Evolutionary conservation across 495 filamentous ascomycete genomes (phyloP), one percentile per base, ranked within the genome.

Genomic region (Pseudoneurospora amorphoporcata): DNA sequence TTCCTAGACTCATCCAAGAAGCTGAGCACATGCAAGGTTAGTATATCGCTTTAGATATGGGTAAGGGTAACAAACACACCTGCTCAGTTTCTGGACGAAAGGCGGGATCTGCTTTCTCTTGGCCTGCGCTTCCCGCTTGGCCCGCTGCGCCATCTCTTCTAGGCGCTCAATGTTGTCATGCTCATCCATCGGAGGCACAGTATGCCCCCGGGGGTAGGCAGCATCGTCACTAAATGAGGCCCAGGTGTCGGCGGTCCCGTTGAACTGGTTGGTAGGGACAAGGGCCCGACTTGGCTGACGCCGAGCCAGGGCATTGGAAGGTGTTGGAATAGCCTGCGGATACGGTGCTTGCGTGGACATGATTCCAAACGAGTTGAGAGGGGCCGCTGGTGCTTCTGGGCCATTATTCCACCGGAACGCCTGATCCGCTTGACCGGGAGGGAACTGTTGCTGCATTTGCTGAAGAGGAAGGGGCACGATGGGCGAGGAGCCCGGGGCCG

Each of bases 21-120:
- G 80, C 95, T 99, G 76, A 38, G 39, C 73, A 16, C 32, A 17
- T 68, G 16, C 35, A 17, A 35, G 9, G 58, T 76, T 32, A 75
- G 43, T 32, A 61, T 23, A 10, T 17, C 7, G n/a, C 17, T 45
- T 23, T 29, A 37, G 35, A 1, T 41, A 32, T 32, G 29, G 38
- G 4, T 65, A 38, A 23, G 37, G 23, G 69, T 40, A 17, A 32
- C 12, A 61, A 4, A 68, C 75, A 16, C 87, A 97, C 95, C 95
- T 98, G 90, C 94, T 97, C 73, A 99, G 82, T 80, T 99, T 99
- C 81, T 98, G 96, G 10, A 99, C 93, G 82, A 99, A 99, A 12
- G 95, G 95, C 3, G 95, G 96, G 42, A 99, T 98, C 77, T 94
- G 92, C 82, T 97, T 98, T 73, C 93, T 84, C 79, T 97, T 97